These are phyloP conservation scores for Cyberlindnera petersonii DNA, from an alignment of 805 yeast species.

Conservation along the genomic window DNA sequence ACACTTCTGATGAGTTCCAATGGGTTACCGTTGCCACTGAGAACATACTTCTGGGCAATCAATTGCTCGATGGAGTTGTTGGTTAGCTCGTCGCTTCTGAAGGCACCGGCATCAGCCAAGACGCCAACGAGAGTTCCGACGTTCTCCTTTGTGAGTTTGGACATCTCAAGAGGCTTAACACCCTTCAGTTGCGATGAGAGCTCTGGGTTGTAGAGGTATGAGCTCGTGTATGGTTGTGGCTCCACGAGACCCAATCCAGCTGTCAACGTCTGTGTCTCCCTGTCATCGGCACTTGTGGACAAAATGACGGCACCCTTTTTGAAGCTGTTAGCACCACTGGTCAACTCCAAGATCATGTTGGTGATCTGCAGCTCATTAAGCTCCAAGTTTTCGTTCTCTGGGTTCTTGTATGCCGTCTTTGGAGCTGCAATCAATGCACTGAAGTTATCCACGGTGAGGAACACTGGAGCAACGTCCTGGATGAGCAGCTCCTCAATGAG, in stretches of 20 bases:
- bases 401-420: conserved; percentile 56
- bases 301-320: conserved; percentile 60
- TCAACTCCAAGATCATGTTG: conserved; percentile 47
- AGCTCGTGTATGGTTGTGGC: conserved; percentile 54
- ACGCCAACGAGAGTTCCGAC: conserved; percentile 39
- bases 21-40: conserved; percentile 68
- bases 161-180: conserved; percentile 38
- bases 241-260: conserved; percentile 52
- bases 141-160: conserved; percentile 43
- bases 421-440: conserved; percentile 56
- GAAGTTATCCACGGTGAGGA: conserved; percentile 71
- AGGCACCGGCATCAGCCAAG: conserved; percentile 37
- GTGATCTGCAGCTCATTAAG: conserved; percentile 63
- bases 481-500: conserved; percentile 51
- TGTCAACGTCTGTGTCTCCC: conserved; percentile 50
- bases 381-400: conserved; percentile 51
- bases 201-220: conserved; percentile 47
- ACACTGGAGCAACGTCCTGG: conserved; percentile 53
- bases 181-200: conserved; percentile 45
- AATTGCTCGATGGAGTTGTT: conserved; percentile 34
- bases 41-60: conserved; percentile 45
- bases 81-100: conserved; percentile 33
- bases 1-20: conserved; percentile 25
- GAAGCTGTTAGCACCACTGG: conserved; percentile 51
- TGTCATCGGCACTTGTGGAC: conserved; percentile 56